phyloP scores from a whole-genome alignment of 208 protist genomes.

The Leishmania arabica region DNA sequence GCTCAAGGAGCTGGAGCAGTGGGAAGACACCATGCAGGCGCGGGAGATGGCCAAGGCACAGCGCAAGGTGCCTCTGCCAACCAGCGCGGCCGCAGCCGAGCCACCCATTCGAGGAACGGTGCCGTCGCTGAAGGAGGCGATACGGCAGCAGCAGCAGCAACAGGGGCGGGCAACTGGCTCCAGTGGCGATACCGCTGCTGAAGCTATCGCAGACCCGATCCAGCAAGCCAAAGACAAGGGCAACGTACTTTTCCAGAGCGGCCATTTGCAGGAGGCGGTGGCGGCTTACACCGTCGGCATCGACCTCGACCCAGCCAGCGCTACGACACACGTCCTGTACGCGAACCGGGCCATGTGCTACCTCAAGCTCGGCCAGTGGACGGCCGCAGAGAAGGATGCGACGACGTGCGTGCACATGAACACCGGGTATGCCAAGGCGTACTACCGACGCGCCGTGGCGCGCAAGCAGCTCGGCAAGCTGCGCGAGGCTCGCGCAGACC shows the following conservation, averaged over 20 bases:
- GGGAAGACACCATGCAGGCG: conserved; percentile 68
- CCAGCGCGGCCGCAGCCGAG: conserved; percentile 17
- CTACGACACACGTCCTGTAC: conserved; percentile 77
- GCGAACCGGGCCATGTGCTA: conserved; percentile 88
- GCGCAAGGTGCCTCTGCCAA: conserved; percentile 25
- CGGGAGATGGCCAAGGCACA: conserved; percentile 42
- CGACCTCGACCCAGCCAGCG: conserved; percentile 72
- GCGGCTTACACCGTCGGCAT: conserved; percentile 85
- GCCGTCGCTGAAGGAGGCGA: conserved; percentile 82
- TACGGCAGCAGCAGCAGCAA: conserved; percentile 29
- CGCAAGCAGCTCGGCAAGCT: conserved; percentile 84
- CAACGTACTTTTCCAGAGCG: conserved; percentile 83
- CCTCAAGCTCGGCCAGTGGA: conserved; percentile 77
- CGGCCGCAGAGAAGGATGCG: conserved; percentile 81
- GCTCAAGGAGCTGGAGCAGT: conserved; percentile 80
- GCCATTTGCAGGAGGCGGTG: conserved; percentile 77
- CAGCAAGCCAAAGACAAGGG: conserved; percentile 77
- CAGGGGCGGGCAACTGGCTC: neutral
- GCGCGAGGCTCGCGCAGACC: conserved; percentile 80
- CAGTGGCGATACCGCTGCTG: neutral
- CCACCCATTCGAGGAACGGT: conserved; percentile 88
- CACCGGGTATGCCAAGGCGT: conserved; percentile 84
- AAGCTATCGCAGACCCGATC: conserved; percentile 34
- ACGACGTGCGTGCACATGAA: conserved; percentile 80
- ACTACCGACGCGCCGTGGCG: conserved; percentile 85